Percentiles rank a stretch among this genome's conserved stretches.
phyloP scores from a whole-genome alignment of 2,329 filamentous ascomycete species.

The Plenodomus tracheiphilus region DNA sequence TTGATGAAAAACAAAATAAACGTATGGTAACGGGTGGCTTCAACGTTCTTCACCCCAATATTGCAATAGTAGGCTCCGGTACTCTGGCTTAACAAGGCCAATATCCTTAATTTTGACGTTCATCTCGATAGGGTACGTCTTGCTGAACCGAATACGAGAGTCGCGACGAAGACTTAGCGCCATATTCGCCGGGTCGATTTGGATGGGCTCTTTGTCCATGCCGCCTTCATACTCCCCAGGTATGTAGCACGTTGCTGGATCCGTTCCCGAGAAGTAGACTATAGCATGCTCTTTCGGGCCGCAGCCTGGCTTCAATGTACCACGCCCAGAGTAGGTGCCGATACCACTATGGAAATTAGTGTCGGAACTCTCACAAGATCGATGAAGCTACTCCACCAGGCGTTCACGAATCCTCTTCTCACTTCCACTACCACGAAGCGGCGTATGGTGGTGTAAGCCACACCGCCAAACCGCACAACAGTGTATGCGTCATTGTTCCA shows the following conservation, averaged over 20 bases:
- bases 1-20: too few species aligned
- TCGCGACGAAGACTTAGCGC: conserved; percentile 31
- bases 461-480: conserved; percentile 13
- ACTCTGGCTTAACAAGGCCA: conserved; percentile 37
- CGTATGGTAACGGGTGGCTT: not conserved
- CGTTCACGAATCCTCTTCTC: conserved; percentile 25
- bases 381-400: conserved; percentile 14
- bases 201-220: conserved; percentile 45
- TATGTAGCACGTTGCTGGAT: conserved; percentile 10
- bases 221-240: conserved; percentile 34
- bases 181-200: conserved; percentile 27
- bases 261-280: conserved; percentile 29
- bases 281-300: conserved; percentile 44
- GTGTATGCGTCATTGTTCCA: conserved; percentile 11
- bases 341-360: conserved; percentile 38
- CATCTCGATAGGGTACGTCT: conserved; percentile 47
- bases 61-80: conserved; percentile 20
- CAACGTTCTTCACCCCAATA: conserved; percentile 8
- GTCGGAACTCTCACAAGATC: not conserved
- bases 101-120: conserved; percentile 51
- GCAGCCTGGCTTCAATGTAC: conserved; percentile 43
- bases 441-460: conserved; percentile 27
- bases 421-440: conserved; percentile 30
- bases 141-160: conserved; percentile 49
- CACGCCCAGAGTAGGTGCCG: conserved; percentile 45